Evolutionary conservation across 768 basidiomycete species (phyloP).

Genomic region (Suillus luteus): DNA sequence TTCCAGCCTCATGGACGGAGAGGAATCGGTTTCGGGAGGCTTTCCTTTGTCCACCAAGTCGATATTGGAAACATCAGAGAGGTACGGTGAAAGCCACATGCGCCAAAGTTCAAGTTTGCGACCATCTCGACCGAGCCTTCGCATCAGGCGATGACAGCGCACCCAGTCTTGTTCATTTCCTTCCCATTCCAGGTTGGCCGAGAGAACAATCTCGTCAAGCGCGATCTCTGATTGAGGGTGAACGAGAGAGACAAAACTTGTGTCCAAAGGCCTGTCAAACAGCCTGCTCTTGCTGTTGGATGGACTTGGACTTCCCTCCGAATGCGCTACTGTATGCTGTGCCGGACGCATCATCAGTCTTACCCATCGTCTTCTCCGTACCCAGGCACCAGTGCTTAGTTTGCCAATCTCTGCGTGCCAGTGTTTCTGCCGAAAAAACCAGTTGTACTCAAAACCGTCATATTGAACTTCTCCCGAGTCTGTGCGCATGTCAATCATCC

Average conservation of each 20-base stretch:
- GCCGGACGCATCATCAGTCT: slow-evolving; percentile 80
- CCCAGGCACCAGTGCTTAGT: slow-evolving; percentile 68
- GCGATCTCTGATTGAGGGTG: slow-evolving; percentile 29
- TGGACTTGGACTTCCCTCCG: slow-evolving; percentile 6
- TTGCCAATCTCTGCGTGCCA: slow-evolving; percentile 68
- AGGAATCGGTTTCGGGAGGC: slow-evolving; percentile 46
- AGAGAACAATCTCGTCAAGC: slow-evolving; percentile 17
- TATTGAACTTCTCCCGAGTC: slow-evolving; percentile 74
- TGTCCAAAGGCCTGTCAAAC: slow-evolving; percentile 23
- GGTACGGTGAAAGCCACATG: slow-evolving; percentile 58
- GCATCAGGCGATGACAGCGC: slow-evolving; percentile 54
- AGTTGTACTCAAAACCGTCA: slow-evolving; percentile 88
- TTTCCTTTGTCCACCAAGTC: slow-evolving; percentile 41
- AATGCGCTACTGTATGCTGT: slow-evolving; percentile 19
- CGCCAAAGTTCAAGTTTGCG: slow-evolving; percentile 77
- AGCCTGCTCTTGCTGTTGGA: slow-evolving; percentile 18
- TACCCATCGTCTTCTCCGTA: slow-evolving; percentile 80
- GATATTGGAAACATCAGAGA: slow-evolving; percentile 11
- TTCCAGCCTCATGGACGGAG: slow-evolving; percentile 12
- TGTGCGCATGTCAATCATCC: slow-evolving; percentile 90
- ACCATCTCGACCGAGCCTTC: slow-evolving; percentile 61
- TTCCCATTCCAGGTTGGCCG: slow-evolving; percentile 52
- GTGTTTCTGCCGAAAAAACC: slow-evolving; percentile 62
- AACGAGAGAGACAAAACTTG: slow-evolving; percentile 30
- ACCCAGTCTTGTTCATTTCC: slow-evolving; percentile 64